These are phyloP conservation scores for Endothia cerciana DNA, from an alignment of 2,329 filamentous ascomycete genomes.

Conservation along the genomic window DNA sequence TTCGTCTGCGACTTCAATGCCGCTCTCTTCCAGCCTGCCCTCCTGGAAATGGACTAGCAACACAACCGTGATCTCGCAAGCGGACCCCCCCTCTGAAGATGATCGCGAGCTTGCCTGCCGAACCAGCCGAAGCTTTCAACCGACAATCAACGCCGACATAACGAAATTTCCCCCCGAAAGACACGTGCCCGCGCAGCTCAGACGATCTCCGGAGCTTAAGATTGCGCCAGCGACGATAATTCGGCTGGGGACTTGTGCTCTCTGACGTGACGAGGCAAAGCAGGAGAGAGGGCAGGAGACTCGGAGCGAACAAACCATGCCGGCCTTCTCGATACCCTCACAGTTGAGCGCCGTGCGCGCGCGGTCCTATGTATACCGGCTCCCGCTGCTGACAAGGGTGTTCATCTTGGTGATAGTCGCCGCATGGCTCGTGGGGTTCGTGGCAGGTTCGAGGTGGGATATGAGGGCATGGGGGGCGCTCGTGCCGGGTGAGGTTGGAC, in stretches of 20 bases:
- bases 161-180: background rate
- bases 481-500: constrained; percentile 73
- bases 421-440: constrained; percentile 55
- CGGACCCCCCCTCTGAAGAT: constrained; percentile 18
- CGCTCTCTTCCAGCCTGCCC: constrained; percentile 1
- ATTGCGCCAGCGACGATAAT: background rate
- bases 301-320: constrained; percentile 31
- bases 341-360: constrained; percentile 73
- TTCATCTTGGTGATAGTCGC: constrained; percentile 68
- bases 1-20: constrained; percentile 12
- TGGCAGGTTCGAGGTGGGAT: constrained; percentile 67
- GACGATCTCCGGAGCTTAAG: background rate
- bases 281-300: background rate
- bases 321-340: constrained; percentile 40
- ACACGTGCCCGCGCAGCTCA: constrained; percentile 19
- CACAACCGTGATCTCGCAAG: constrained; percentile 10
- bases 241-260: background rate
- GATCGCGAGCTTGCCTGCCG: constrained; percentile 15
- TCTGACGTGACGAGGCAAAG: background rate
- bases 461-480: constrained; percentile 78
- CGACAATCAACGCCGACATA: constrained; percentile 11
- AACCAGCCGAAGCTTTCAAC: constrained; percentile 4
- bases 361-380: constrained; percentile 78
- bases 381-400: constrained; percentile 85
- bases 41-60: constrained; percentile 3